Evolutionary conservation across 345 rosid species (phyloP).

Genomic region (Boechera retrofracta): DNA sequence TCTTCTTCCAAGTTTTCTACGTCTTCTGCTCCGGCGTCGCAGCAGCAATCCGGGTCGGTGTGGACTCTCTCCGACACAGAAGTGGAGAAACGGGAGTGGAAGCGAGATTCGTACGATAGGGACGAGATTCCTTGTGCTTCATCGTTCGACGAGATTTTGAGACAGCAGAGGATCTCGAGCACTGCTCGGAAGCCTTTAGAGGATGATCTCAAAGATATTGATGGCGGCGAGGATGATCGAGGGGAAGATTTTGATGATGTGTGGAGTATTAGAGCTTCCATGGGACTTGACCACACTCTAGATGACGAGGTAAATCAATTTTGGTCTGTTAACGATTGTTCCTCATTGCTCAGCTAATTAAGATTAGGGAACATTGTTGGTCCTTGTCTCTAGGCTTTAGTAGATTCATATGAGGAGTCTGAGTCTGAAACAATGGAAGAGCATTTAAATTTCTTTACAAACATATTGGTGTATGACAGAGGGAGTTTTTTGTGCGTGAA

Average conservation of each 20-base stretch:
- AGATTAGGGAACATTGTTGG: conserved; percentile 1
- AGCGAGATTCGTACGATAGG: conserved; percentile 49
- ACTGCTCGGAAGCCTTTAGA: conserved; percentile 42
- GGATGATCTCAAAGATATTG: conserved; percentile 32
- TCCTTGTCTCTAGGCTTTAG: background rate
- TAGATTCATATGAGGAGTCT: background rate
- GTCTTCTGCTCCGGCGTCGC: conserved; percentile 37
- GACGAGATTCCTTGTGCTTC: conserved; percentile 61
- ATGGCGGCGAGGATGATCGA: conserved; percentile 45
- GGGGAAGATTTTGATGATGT: conserved; percentile 49
- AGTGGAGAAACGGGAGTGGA: conserved; percentile 47
- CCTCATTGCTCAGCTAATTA: background rate
- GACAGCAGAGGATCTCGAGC: conserved; percentile 31
- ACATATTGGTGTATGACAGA: background rate
- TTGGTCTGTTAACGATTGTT: conserved; percentile 3
- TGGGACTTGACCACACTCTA: conserved; percentile 80
- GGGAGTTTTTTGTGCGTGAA: conserved; percentile 1
- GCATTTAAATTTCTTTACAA: background rate
- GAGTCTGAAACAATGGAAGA: background rate
- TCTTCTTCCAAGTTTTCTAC: conserved; percentile 38
- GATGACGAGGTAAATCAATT: conserved; percentile 68
- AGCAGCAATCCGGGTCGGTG: conserved; percentile 32
- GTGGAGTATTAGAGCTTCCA: conserved; percentile 77
- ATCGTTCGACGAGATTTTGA: conserved; percentile 52
- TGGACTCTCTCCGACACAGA: conserved; percentile 55